Percentiles rank a stretch among this genome's conserved stretches.
These are phyloP conservation scores for Candida pseudoglaebosa DNA, from an alignment of 805 yeast genomes.

Conservation along the genomic window DNA sequence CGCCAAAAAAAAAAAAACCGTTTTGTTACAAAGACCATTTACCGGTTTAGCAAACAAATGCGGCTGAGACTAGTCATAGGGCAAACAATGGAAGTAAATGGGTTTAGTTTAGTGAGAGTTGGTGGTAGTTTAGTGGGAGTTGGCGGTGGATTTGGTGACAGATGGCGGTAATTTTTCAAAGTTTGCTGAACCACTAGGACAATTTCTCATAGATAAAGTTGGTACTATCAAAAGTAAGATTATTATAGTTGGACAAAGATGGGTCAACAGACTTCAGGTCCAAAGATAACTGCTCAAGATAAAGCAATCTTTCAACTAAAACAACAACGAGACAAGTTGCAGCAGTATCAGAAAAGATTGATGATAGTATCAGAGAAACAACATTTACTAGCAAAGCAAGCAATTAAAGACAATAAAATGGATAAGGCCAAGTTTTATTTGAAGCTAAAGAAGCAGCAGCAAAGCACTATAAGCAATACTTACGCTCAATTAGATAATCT, in stretches of 20 bases:
- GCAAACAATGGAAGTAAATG: no score
- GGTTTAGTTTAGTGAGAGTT: no score
- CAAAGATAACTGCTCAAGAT: slow-evolving; percentile 77
- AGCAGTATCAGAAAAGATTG: slow-evolving; percentile 65
- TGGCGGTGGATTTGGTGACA: no score
- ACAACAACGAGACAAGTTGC: slow-evolving; percentile 79
- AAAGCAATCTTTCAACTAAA: slow-evolving; percentile 83
- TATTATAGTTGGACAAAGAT: slow-evolving; percentile 19
- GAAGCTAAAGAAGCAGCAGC: slow-evolving; percentile 78
- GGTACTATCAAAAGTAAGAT: no score
- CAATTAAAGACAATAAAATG: slow-evolving; percentile 50
- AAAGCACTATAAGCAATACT: slow-evolving; percentile 63
- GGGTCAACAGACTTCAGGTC: slow-evolving; percentile 43
- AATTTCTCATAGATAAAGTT: neutral
- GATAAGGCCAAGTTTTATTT: slow-evolving; percentile 65
- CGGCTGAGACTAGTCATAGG: no score
- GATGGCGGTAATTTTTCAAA: neutral
- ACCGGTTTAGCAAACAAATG: no score
- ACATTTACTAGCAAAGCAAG: slow-evolving; percentile 52
- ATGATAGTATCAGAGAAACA: slow-evolving; percentile 58
- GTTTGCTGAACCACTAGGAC: neutral
- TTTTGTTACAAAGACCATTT: no score
- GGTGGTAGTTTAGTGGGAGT: no score
- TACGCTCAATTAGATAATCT: slow-evolving; percentile 74
- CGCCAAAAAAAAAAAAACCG: no score